phyloP scores from a whole-genome alignment of 768 basidiomycete species.

The Tricholomella constricta region DNA sequence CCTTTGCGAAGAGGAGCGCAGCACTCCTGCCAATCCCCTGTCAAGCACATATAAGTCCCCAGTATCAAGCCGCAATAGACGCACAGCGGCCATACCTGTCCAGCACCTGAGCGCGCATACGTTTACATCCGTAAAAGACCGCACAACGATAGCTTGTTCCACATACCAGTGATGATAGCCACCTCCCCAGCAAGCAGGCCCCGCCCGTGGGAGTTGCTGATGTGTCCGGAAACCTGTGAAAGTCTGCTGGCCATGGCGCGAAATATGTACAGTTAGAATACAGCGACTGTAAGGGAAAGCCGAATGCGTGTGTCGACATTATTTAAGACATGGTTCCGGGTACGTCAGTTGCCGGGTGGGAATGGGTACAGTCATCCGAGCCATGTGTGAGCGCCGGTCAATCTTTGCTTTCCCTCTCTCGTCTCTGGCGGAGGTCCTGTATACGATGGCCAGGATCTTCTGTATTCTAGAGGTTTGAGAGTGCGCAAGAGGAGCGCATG shows the following conservation, averaged over 20 bases:
- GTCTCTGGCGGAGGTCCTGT: neutral
- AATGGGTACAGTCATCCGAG: neutral
- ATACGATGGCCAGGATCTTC: neutral
- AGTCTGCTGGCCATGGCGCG: conserved; percentile 52
- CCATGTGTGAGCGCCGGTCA: neutral
- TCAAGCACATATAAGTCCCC: neutral
- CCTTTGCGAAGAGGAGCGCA: conserved; percentile 78
- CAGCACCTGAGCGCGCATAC: conserved; percentile 53
- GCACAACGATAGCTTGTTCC: neutral
- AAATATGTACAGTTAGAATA: neutral
- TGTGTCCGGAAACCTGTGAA: conserved; percentile 69
- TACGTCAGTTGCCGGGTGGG: conserved; percentile 11
- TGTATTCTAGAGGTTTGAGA: neutral
- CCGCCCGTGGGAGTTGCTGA: conserved; percentile 52
- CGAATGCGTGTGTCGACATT: too few species aligned
- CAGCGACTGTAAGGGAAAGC: neutral
- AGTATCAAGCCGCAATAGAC: neutral
- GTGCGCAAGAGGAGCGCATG: too few species aligned
- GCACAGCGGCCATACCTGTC: conserved; percentile 53
- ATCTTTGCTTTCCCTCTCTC: neutral
- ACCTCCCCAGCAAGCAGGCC: conserved; percentile 78
- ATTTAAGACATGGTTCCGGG: too few species aligned
- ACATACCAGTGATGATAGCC: conserved; percentile 81
- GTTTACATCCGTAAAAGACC: conserved; percentile 3
- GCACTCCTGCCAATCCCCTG: conserved; percentile 80